Evolutionary conservation across 2,329 filamentous ascomycete species (phyloP).

Genomic region (Fusarium illudens): DNA sequence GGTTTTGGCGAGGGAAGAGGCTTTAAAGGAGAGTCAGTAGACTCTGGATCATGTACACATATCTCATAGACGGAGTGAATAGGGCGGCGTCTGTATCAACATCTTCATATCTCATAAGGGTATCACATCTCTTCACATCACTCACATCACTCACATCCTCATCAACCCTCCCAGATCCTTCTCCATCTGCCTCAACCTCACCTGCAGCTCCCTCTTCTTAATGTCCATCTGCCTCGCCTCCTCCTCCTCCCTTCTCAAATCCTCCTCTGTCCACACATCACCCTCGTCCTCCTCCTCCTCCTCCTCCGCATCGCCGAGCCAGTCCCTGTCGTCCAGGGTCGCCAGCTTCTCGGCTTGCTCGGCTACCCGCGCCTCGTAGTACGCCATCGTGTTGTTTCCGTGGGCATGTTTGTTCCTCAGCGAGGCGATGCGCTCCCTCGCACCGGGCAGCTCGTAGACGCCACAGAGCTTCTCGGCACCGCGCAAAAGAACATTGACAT

Average conservation of each 20-base stretch:
- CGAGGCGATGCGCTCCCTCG: constrained; percentile 75
- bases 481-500: constrained; percentile 83
- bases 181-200: constrained; percentile 61
- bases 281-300: constrained; percentile 60
- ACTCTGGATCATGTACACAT: not conserved
- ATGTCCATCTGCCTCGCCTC: constrained; percentile 65
- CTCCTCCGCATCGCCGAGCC: constrained; percentile 63
- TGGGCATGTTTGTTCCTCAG: constrained; percentile 77
- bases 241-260: constrained; percentile 74
- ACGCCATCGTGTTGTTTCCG: constrained; percentile 75
- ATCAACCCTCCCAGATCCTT: constrained; percentile 64
- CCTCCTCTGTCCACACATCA: constrained; percentile 70
- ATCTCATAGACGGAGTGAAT: not conserved
- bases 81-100: not conserved
- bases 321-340: constrained; percentile 71
- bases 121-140: constrained; percentile 18
- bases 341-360: constrained; percentile 79
- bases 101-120: constrained; percentile 26
- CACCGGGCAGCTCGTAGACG: constrained; percentile 86
- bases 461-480: constrained; percentile 90
- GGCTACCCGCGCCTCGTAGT: constrained; percentile 82
- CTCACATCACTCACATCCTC: constrained; percentile 55
- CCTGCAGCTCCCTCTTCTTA: constrained; percentile 65
- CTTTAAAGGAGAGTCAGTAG: not conserved
- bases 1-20: constrained; percentile 55